A percentile compares a stretch with the other conserved stretches of the same genome.
Evolutionary conservation across 1,284 basidiomycete species (phyloP).

Genomic region (Leucoagaricus sp.): DNA sequence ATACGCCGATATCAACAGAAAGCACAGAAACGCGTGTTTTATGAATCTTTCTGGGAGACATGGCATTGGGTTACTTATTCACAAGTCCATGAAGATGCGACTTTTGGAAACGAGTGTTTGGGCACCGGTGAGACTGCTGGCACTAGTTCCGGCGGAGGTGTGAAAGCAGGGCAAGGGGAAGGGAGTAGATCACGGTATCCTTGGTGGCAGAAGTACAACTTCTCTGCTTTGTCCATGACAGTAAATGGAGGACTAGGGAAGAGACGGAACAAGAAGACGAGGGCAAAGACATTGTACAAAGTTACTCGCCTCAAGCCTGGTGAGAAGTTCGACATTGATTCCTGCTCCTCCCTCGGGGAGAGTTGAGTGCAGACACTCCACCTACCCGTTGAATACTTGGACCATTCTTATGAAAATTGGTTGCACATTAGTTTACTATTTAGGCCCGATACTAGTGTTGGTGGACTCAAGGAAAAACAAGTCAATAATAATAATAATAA

Average conservation of each 20-base stretch:
- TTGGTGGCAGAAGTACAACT: neutral
- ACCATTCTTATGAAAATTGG: no score
- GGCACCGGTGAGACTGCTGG: neutral
- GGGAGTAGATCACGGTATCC: neutral
- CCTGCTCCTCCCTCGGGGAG: neutral
- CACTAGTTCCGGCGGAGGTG: no score
- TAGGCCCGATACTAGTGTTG: no score
- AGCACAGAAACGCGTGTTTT: neutral
- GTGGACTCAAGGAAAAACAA: no score
- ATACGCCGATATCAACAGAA: neutral
- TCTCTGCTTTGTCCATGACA: neutral
- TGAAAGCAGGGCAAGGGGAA: neutral
- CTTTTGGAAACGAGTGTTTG: neutral
- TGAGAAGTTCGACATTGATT: conserved; percentile 7
- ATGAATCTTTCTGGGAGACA: neutral
- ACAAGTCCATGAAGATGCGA: neutral
- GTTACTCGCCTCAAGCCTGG: conserved; percentile 3
- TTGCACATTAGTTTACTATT: no score
- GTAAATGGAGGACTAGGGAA: neutral
- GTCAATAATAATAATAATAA: no score
- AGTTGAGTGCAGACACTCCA: no score
- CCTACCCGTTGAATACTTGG: no score
- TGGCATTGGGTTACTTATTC: conserved; percentile 7
- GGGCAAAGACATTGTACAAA: conserved; percentile 2
- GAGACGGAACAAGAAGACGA: neutral